These are phyloP conservation scores for Populus tomentosa DNA, from an alignment of 441 rosid genomes.

Conservation along the genomic window DNA sequence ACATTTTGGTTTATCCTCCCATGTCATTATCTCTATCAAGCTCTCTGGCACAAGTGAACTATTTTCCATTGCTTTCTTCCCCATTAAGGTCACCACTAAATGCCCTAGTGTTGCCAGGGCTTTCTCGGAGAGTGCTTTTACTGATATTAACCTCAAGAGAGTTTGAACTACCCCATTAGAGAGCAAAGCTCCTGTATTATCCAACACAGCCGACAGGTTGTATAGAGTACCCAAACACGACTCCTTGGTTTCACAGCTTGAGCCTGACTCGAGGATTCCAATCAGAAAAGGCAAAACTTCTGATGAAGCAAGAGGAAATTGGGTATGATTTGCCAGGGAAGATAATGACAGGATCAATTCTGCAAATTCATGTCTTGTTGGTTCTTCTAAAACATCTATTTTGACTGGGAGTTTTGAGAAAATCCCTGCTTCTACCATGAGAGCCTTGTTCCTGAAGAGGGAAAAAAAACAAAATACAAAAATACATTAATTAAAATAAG, in stretches of 20 bases:
- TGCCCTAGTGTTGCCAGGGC: constrained; percentile 69
- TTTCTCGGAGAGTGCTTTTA: constrained; percentile 53
- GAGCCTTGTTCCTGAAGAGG: constrained; percentile 65
- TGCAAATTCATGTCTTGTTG: constrained; percentile 47
- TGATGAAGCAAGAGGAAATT: constrained; percentile 39
- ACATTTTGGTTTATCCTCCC: constrained; percentile 85
- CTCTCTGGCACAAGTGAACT: constrained; percentile 44
- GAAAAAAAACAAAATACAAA: background rate
- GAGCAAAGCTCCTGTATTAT: constrained; percentile 52
- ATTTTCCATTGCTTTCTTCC: constrained; percentile 69
- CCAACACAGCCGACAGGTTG: constrained; percentile 58
- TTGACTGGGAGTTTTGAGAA: constrained; percentile 59
- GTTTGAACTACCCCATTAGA: constrained; percentile 46
- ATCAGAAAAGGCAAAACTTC: constrained; percentile 50
- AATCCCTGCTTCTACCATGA: constrained; percentile 77
- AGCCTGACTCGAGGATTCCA: constrained; percentile 46
- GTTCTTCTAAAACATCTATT: constrained; percentile 38
- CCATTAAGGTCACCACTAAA: constrained; percentile 62
- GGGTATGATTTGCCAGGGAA: constrained; percentile 39
- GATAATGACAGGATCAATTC: constrained; percentile 64
- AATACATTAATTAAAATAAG: background rate
- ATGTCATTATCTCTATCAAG: constrained; percentile 71
- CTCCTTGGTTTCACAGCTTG: constrained; percentile 44
- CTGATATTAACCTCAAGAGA: constrained; percentile 42
- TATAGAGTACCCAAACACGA: constrained; percentile 49